A percentile compares a stretch with the other conserved stretches of the same genome.
Conservation (phyloP, 495 filamentous ascomycete species). For the Penicillium canescens region DNA sequence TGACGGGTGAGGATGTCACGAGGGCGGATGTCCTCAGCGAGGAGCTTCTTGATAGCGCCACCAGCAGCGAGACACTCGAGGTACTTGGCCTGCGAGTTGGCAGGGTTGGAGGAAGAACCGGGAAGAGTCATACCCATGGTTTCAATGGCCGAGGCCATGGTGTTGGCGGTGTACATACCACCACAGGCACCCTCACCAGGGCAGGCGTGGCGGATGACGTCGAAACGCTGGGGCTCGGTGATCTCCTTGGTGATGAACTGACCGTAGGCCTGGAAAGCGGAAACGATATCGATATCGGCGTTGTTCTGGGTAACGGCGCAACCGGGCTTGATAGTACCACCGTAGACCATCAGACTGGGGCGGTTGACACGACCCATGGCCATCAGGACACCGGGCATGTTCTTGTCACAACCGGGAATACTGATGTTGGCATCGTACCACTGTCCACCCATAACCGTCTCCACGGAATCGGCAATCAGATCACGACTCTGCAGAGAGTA, state of each 20-base stretch:
- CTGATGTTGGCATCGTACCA: conserved; percentile 99
- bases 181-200: conserved; percentile 93
- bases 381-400: conserved; percentile 98
- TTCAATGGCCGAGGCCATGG: conserved; percentile 97
- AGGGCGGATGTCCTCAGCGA: conserved; percentile 86
- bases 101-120: conserved; percentile 89
- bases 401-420: conserved; percentile 99
- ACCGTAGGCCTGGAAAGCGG: conserved; percentile 97
- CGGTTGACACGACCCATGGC: conserved; percentile 96
- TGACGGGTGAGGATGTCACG: conserved; percentile 86
- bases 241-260: conserved; percentile 93
- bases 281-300: conserved; percentile 88
- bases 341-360: conserved; percentile 95
- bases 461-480: conserved; percentile 95
- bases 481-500: conserved; percentile 93
- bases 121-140: conserved; percentile 93
- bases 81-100: conserved; percentile 81
- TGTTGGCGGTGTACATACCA: conserved; percentile 99
- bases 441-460: conserved; percentile 98
- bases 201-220: conserved; percentile 94
- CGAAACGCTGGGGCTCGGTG: conserved; percentile 83
- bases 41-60: conserved; percentile 79
- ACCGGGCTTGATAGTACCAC: conserved; percentile 90
- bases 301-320: conserved; percentile 71
- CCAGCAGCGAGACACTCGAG: conserved; percentile 84